phyloP scores from a whole-genome alignment of 306 rosid species.

The Vicia villosa region DNA sequence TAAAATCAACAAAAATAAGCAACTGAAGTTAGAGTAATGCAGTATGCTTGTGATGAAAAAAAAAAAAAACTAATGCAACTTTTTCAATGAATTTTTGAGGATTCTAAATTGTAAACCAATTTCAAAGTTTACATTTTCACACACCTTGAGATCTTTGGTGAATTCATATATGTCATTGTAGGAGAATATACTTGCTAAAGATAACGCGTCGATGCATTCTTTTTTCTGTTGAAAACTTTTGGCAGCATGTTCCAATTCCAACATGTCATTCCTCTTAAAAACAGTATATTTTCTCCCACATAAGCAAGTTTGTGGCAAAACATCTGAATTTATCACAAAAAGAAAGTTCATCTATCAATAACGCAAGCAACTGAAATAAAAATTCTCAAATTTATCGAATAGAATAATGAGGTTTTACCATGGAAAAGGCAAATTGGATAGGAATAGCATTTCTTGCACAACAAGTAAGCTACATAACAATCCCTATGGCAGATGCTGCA shows the following conservation, averaged over 20 bases:
- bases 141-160: constrained; percentile 30
- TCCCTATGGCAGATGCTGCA: constrained; percentile 45
- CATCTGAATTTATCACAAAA: constrained; percentile 29
- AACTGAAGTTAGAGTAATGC: background rate
- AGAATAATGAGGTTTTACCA: constrained; percentile 30
- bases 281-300: constrained; percentile 38
- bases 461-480: constrained; percentile 44
- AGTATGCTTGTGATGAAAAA: constrained; percentile 1
- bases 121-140: background rate
- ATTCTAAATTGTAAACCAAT: background rate
- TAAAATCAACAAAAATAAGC: background rate
- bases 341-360: constrained; percentile 3
- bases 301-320: constrained; percentile 29
- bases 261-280: constrained; percentile 36
- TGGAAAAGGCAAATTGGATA: constrained; percentile 49
- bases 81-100: background rate
- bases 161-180: constrained; percentile 2
- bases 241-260: constrained; percentile 41
- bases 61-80: constrained; percentile 3
- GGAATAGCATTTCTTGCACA: constrained; percentile 40
- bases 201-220: background rate
- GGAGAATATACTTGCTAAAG: constrained; percentile 17
- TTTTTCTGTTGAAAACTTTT: constrained; percentile 36
- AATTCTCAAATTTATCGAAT: background rate
- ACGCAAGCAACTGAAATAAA: background rate